Evolutionary conservation across 164 flowering plant genomes (phyloP), one percentile per base, ranked within the genome.

Genomic region (Cinnamomum chago): DNA sequence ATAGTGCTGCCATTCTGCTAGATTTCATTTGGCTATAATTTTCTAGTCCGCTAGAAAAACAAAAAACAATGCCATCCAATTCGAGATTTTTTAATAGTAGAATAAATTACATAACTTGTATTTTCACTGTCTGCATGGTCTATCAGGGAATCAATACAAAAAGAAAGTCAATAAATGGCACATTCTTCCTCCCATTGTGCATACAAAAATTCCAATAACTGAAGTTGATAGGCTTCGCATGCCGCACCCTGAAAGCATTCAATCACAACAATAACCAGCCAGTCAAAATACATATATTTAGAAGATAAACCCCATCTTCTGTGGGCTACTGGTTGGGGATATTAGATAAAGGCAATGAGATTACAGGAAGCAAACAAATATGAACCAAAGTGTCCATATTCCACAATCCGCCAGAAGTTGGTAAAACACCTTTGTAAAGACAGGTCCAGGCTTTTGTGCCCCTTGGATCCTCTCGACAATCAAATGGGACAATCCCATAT

Each of bases 1-100:
- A 27, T 12, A 81, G n/a, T 51, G 80, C 88, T 22, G 76, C 72
- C 52, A 87, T 71, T 80, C 75, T 83, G 79, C 82, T 79, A 64
- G 86, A 83, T 74, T 83, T 84, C 88, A 86, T 87, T 70, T 71
- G 62, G 33, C 27, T 40, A 55, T 25, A 71, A 27, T 28, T 58
- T 65, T 35, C 15, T 40, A 52, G 23, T 50, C 27, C 15, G 50
- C 47, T 52, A 75, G 28, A 69, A 40, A 40, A 40, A 40, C 47
- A 40, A 12, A 76, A 27, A 47, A 65, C 25, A 30, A 27, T 72
- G 76, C 50, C 35, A 74, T 25, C 65, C 35, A 67, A 76, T 78
- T 69, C 69, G 50, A 72, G 28, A 76, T 47, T 18, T 67, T 50
- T 76, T 35, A 55, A 58, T 25, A 71, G 69, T n/a, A 23, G 47